Evolutionary conservation across 345 rosid species (phyloP).

Genomic region (Populus ilicifolia): DNA sequence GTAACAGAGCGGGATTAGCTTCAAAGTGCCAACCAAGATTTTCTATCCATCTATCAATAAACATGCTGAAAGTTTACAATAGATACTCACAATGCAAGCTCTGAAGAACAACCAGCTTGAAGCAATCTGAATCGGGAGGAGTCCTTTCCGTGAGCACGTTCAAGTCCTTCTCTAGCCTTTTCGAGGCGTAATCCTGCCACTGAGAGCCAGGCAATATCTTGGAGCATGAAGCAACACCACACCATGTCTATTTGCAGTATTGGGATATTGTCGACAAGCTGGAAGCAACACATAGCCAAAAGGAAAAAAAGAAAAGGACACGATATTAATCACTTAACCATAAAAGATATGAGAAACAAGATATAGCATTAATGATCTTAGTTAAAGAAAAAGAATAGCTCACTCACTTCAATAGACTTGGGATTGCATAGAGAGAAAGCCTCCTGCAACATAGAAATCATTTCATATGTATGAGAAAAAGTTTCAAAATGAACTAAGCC

Average conservation of each 20-base stretch:
- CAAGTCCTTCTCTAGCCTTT: constrained; percentile 85
- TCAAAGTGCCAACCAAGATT: constrained; percentile 1
- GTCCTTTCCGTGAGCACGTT: constrained; percentile 89
- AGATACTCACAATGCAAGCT: constrained; percentile 68
- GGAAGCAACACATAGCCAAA: constrained; percentile 24
- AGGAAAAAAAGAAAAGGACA: not conserved
- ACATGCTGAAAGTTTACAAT: not conserved
- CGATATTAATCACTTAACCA: not conserved
- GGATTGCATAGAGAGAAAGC: constrained; percentile 85
- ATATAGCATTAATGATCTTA: not conserved
- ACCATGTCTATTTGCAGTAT: constrained; percentile 96
- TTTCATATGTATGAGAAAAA: not conserved
- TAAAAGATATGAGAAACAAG: not conserved
- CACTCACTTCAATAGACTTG: constrained; percentile 66
- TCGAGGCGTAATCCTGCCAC: constrained; percentile 78
- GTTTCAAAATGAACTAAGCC: not conserved
- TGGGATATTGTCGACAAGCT: constrained; percentile 86
- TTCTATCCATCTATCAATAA: not conserved
- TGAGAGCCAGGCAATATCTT: constrained; percentile 76
- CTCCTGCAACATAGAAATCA: constrained; percentile 47
- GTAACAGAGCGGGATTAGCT: constrained; percentile 8
- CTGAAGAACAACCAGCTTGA: constrained; percentile 71
- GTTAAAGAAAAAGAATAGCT: constrained; percentile 9
- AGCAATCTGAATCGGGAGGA: constrained; percentile 78
- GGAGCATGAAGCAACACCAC: constrained; percentile 95